Evolutionary conservation across 176 grass and related monocot species (phyloP).

Genomic region (Rhynchospora breviuscula): DNA sequence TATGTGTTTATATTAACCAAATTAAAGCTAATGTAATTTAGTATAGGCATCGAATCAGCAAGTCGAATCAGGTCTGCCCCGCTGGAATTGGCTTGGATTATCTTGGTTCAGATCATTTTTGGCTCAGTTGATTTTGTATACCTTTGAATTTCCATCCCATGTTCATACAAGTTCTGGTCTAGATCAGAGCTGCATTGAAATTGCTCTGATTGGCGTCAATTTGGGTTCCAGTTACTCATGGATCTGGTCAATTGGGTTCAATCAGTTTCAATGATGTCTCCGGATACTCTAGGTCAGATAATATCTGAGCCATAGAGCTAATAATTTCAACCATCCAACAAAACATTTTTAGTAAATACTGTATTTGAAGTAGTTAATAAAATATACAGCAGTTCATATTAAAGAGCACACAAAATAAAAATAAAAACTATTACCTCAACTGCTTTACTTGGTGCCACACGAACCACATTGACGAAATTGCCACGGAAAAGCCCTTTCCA

Average conservation of each 20-base stretch:
- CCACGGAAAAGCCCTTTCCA: slow-evolving; percentile 86
- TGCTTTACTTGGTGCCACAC: slow-evolving; percentile 79
- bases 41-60: background rate
- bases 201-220: background rate
- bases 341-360: background rate
- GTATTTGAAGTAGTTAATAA: no score
- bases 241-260: background rate
- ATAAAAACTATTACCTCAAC: slow-evolving; percentile 43
- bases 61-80: background rate
- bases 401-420: background rate
- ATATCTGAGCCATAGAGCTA: background rate
- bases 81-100: background rate
- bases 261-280: no score
- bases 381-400: background rate
- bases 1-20: background rate
- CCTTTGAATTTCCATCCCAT: background rate
- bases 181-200: background rate
- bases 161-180: background rate
- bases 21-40: background rate
- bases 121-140: background rate
- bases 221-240: background rate
- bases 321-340: background rate
- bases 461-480: slow-evolving; percentile 76
- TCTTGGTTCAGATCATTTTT: background rate
- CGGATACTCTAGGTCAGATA: background rate